phyloP scores from a whole-genome alignment of 148 eudicot species.

The Fagopyrum homotropicum region DNA sequence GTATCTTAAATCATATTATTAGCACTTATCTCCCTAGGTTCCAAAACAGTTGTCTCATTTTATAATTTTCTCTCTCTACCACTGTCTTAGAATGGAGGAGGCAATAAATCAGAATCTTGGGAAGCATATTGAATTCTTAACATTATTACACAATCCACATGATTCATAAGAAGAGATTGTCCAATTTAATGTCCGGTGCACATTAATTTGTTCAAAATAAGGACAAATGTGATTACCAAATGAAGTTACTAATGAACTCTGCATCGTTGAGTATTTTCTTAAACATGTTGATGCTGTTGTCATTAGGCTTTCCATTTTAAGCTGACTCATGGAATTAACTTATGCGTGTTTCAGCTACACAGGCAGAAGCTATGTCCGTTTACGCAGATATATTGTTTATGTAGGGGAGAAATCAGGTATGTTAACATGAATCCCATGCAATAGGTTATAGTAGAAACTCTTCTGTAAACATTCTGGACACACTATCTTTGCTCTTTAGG shows the following conservation, averaged over 20 bases:
- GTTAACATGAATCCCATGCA: not conserved
- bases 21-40: not conserved
- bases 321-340: not conserved
- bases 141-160: not conserved
- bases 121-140: not conserved
- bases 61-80: not conserved
- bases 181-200: not conserved
- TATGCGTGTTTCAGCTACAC: not conserved
- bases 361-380: not conserved
- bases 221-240: not conserved
- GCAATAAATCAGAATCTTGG: not conserved
- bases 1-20: not conserved
- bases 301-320: not conserved
- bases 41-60: not conserved
- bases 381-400: not conserved
- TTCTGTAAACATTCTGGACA: not conserved
- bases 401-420: not conserved
- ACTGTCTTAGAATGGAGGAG: not conserved
- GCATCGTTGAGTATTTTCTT: not conserved
- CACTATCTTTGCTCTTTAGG: not conserved
- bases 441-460: not conserved
- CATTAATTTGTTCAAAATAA: not conserved
- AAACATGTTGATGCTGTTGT: not conserved
- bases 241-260: not conserved
- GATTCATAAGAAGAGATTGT: not conserved